phyloP scores from a whole-genome alignment of 176 grass and related monocot species.

The Rhynchospora pubera region DNA sequence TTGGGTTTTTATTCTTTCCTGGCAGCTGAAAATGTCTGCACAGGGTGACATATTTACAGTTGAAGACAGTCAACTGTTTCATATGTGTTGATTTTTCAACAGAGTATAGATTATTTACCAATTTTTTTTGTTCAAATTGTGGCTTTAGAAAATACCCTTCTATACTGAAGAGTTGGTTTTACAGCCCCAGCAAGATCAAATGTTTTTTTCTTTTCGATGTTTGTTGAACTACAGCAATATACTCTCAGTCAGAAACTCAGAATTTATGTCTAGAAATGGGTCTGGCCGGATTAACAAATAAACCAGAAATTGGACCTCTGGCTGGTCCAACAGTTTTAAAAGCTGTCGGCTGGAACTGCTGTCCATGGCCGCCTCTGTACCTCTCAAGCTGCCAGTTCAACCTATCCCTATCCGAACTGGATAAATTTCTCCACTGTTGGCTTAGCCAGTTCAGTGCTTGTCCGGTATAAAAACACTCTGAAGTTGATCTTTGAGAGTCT shows the following conservation, averaged over 20 bases:
- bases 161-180: neutral
- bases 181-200: neutral
- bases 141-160: neutral
- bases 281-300: too few species aligned
- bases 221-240: neutral
- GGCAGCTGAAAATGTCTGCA: conserved; percentile 15
- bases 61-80: neutral
- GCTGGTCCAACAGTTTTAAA: too few species aligned
- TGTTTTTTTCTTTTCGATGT: neutral
- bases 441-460: too few species aligned
- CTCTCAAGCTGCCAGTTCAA: too few species aligned
- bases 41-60: conserved; percentile 11
- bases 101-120: neutral
- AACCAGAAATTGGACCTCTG: too few species aligned
- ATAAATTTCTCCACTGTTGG: too few species aligned
- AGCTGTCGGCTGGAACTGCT: too few species aligned
- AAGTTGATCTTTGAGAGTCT: neutral
- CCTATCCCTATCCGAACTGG: too few species aligned
- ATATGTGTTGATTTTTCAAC: conserved; percentile 12
- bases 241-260: too few species aligned
- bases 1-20: conserved; percentile 26
- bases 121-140: neutral
- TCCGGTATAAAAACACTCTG: too few species aligned
- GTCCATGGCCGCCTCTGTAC: too few species aligned
- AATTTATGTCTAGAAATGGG: neutral